These are phyloP conservation scores for Termitomyces sp. DNA, from an alignment of 768 basidiomycete genomes.

Conservation along the genomic window DNA sequence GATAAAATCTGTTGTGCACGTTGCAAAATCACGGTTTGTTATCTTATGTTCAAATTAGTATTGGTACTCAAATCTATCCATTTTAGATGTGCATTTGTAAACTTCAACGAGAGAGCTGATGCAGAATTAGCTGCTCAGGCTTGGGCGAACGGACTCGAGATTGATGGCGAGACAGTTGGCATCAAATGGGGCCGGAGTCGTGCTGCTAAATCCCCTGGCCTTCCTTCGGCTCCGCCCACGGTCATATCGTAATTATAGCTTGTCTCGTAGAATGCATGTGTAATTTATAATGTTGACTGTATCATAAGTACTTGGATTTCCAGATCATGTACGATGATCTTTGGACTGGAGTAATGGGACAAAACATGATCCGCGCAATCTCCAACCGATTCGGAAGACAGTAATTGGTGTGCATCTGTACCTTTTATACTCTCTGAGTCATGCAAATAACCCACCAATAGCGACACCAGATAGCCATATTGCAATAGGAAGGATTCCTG, in stretches of 20 bases:
- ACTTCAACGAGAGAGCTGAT: conserved; percentile 79
- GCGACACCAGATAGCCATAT: conserved; percentile 43
- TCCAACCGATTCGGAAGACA: not conserved
- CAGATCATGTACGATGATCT: not conserved
- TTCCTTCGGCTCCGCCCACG: conserved; percentile 19
- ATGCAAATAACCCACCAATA: conserved; percentile 39
- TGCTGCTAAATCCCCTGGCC: conserved; percentile 34
- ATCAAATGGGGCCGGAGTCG: conserved; percentile 90
- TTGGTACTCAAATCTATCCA: conserved; percentile 3
- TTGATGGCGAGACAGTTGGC: conserved; percentile 69
- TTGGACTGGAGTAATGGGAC: not conserved
- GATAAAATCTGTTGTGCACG: conserved; percentile 82
- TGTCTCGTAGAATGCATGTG: not conserved
- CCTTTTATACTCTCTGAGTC: not conserved
- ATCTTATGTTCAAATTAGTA: not conserved
- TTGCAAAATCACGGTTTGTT: conserved; percentile 73
- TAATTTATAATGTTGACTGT: conserved; percentile 4
- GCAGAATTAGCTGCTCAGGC: conserved; percentile 89
- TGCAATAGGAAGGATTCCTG: conserved; percentile 29
- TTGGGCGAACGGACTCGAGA: conserved; percentile 88
- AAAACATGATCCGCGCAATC: not conserved
- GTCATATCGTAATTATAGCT: conserved; percentile 15
- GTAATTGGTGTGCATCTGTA: not conserved
- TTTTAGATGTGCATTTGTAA: conserved; percentile 88
- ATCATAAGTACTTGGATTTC: not conserved